Percentiles rank a stretch among this genome's conserved stretches.
These are phyloP conservation scores for Sclerotinia subarctica DNA, from an alignment of 2,329 filamentous ascomycete genomes.

Conservation along the genomic window DNA sequence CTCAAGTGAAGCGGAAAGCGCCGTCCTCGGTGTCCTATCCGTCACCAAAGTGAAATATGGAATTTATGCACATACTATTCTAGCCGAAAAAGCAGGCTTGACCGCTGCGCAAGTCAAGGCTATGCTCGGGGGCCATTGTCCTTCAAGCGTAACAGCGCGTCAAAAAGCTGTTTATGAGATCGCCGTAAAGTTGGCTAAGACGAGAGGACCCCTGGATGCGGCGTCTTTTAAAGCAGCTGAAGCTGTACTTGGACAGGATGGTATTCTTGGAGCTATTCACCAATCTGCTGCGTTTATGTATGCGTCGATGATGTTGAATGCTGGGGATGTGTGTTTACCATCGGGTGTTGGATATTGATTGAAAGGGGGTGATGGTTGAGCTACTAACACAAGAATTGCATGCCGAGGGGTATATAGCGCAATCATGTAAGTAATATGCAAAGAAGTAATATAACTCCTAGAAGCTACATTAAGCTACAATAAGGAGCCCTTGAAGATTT, in stretches of 20 bases:
- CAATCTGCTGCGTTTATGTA: slow-evolving; percentile 3
- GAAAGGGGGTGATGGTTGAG: neutral
- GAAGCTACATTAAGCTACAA: neutral
- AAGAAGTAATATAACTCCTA: neutral
- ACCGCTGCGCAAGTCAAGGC: neutral
- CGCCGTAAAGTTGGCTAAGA: neutral
- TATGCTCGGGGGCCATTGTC: slow-evolving; percentile 2
- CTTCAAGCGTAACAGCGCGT: neutral
- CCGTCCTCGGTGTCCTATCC: neutral
- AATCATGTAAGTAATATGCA: no score
- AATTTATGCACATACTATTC: neutral
- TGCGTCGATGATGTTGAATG: slow-evolving; percentile 16
- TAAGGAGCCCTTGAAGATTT: neutral
- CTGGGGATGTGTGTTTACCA: neutral
- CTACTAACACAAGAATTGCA: neutral
- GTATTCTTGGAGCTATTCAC: neutral
- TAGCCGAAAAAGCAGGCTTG: slow-evolving; percentile 8
- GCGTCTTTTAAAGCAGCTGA: neutral
- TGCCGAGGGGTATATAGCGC: neutral
- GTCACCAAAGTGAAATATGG: neutral
- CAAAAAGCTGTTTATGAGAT: neutral
- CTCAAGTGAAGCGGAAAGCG: neutral
- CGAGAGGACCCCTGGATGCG: neutral
- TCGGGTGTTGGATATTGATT: neutral
- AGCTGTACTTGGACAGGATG: neutral